These are phyloP conservation scores for Lichtheimia ornata DNA, from an alignment of 371 early-diverging fungal species.

Conservation along the genomic window DNA sequence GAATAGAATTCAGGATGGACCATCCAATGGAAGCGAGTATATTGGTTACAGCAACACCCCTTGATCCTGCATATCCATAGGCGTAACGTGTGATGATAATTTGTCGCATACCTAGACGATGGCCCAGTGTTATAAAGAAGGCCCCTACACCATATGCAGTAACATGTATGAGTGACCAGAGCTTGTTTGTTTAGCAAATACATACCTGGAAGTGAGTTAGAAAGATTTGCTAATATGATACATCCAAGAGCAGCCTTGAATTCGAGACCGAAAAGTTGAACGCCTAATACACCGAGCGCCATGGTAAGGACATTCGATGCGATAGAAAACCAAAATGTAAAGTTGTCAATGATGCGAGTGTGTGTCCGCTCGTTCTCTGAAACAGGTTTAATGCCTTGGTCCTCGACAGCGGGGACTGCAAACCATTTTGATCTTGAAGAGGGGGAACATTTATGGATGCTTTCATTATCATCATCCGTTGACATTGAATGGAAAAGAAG, in stretches of 20 bases:
- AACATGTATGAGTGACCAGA: background rate
- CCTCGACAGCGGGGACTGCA: conserved; percentile 2
- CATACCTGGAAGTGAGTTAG: conserved; percentile 4
- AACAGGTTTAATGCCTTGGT: conserved; percentile 14
- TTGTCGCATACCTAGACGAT: conserved; percentile 15
- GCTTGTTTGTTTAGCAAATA: background rate
- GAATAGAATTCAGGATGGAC: background rate
- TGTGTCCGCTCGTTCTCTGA: conserved; percentile 19
- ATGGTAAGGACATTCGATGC: conserved; percentile 7
- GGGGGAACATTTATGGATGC: background rate
- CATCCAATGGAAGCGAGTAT: conserved; percentile 8
- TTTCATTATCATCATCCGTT: background rate
- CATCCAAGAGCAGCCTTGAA: conserved; percentile 12
- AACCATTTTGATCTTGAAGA: background rate
- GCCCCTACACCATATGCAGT: conserved; percentile 8
- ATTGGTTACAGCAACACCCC: conserved; percentile 5
- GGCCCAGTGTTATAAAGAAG: conserved; percentile 17
- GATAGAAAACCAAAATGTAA: conserved; percentile 19
- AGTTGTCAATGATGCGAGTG: conserved; percentile 15
- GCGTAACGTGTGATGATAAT: conserved; percentile 17
- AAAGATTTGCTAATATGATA: conserved; percentile 11
- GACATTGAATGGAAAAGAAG: background rate
- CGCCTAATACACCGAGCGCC: conserved; percentile 9
- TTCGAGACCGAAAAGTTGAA: conserved; percentile 10
- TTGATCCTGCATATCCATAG: conserved; percentile 9